phyloP scores from a whole-genome alignment of 306 rosid species.

The Prunus fruticosa region DNA sequence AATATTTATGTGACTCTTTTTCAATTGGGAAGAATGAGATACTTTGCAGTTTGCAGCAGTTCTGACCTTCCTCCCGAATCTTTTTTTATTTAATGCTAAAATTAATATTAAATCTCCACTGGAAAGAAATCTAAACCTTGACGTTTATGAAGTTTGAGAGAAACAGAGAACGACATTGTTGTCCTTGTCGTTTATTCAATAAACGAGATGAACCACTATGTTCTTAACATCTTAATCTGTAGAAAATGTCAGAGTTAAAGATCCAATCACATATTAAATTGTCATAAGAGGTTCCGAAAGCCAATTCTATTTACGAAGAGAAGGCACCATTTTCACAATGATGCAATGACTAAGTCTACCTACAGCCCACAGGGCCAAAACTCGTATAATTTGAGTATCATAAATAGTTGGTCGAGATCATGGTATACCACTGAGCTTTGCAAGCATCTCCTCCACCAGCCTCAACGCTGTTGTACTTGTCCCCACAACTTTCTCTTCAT shows the following conservation, averaged over 20 bases:
- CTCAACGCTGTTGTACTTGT: conserved; percentile 43
- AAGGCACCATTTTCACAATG: neutral
- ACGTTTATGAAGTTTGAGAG: neutral
- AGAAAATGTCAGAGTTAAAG: neutral
- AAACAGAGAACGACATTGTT: no score
- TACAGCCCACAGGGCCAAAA: neutral
- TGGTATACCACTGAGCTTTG: conserved; percentile 42
- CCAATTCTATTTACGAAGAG: conserved; percentile 34
- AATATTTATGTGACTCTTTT: neutral
- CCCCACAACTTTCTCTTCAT: conserved; percentile 50
- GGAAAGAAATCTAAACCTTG: neutral
- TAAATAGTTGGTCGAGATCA: neutral
- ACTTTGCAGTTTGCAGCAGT: no score
- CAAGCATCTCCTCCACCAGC: conserved; percentile 76
- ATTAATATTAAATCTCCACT: no score
- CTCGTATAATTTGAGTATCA: neutral
- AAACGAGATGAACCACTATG: neutral
- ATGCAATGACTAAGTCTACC: neutral
- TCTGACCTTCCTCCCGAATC: no score
- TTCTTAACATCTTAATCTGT: neutral
- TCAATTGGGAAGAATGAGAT: neutral
- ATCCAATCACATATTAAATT: no score
- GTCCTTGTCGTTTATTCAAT: no score
- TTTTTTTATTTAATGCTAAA: no score
- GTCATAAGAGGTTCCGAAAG: neutral